Evolutionary conservation across 257 asterid genomes (phyloP).

Genomic region (Nicotiana paniculata): DNA sequence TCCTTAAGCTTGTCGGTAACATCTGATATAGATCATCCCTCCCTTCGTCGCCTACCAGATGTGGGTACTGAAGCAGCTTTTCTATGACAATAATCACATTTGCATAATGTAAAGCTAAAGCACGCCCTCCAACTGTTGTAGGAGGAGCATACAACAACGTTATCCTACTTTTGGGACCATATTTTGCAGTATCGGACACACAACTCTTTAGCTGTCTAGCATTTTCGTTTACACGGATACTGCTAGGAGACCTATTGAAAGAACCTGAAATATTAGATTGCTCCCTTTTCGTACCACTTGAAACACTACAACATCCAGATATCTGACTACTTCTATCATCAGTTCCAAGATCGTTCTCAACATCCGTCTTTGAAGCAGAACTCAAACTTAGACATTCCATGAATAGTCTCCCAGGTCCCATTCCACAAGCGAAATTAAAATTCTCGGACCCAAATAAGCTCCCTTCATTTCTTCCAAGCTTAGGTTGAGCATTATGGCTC

Average conservation of each 20-base stretch:
- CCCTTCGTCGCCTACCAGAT: constrained; percentile 87
- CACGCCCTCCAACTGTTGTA: constrained; percentile 81
- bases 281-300: constrained; percentile 37
- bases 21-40: constrained; percentile 85
- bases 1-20: constrained; percentile 84
- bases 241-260: constrained; percentile 21
- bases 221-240: constrained; percentile 22
- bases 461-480: constrained; percentile 36
- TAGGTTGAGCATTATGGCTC: constrained; percentile 16
- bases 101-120: constrained; percentile 81
- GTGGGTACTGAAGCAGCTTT: constrained; percentile 77
- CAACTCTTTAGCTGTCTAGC: constrained; percentile 18
- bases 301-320: constrained; percentile 42
- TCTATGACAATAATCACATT: constrained; percentile 70
- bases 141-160: constrained; percentile 43
- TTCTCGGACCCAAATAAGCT: constrained; percentile 53
- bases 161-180: constrained; percentile 38
- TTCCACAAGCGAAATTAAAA: constrained; percentile 61
- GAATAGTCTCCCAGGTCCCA: constrained; percentile 74
- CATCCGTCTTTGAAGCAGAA: constrained; percentile 49
- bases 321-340: constrained; percentile 57
- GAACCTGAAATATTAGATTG: constrained; percentile 19
- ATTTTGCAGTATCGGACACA: constrained; percentile 14
- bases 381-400: constrained; percentile 71
- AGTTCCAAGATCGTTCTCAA: constrained; percentile 29